Conservation (phyloP, 208 protist genomes). For the Trypanosoma mega region DNA sequence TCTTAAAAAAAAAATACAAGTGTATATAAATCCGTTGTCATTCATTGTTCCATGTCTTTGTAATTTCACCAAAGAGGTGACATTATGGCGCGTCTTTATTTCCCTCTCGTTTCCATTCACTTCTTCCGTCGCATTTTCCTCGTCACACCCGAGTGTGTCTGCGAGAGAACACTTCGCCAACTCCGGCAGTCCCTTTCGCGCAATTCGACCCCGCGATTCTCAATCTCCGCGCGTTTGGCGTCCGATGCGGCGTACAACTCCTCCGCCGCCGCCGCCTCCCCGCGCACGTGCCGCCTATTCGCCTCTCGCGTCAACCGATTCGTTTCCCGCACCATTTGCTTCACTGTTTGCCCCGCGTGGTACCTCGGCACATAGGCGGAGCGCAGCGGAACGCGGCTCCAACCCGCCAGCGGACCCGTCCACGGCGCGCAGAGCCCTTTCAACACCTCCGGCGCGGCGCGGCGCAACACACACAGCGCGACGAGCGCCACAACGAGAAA, state of each 20-base stretch:
- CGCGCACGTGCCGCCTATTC: neutral
- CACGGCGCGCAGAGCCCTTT: neutral
- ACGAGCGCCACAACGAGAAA: neutral
- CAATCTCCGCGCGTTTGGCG: conserved; percentile 1
- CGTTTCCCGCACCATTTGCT: conserved; percentile 16
- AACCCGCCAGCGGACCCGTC: conserved; percentile 3
- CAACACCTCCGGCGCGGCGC: neutral
- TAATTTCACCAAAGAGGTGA: too few species aligned
- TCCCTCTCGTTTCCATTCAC: conserved; percentile 1
- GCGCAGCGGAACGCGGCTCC: neutral
- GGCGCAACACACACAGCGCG: neutral
- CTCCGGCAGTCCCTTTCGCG: conserved; percentile 1
- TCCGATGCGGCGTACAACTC: conserved; percentile 4
- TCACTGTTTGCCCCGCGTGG: conserved; percentile 6
- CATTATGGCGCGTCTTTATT: neutral
- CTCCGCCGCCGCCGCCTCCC: neutral
- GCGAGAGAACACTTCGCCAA: conserved; percentile 1
- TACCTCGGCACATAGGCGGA: conserved; percentile 15
- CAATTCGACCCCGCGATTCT: conserved; percentile 5
- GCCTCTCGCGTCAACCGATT: conserved; percentile 2
- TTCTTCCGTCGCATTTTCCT: conserved; percentile 19
- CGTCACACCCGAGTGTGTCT: neutral
- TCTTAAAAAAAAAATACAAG: too few species aligned
- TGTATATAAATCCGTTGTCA: neutral
- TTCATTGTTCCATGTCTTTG: neutral